Conservation (phyloP, 495 filamentous ascomycete genomes). For the Letharia columbiana region DNA sequence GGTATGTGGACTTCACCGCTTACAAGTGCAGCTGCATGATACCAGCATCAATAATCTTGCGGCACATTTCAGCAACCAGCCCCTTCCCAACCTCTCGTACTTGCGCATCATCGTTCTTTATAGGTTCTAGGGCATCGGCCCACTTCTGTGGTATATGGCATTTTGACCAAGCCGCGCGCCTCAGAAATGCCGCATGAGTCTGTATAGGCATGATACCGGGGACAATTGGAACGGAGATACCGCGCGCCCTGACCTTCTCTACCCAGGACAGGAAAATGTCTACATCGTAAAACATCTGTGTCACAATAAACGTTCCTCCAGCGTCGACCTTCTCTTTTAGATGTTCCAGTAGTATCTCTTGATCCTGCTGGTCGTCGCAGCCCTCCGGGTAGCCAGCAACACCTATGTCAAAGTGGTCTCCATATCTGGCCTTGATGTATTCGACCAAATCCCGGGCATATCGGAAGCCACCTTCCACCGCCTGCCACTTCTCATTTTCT, state of each 20-base stretch:
- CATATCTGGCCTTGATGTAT: constrained; percentile 83
- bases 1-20: constrained; percentile 22
- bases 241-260: constrained; percentile 67
- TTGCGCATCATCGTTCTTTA: constrained; percentile 93
- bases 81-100: constrained; percentile 85
- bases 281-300: constrained; percentile 99
- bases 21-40: constrained; percentile 88
- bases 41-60: constrained; percentile 67
- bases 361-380: constrained; percentile 82
- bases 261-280: constrained; percentile 94
- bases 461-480: constrained; percentile 71
- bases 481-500: constrained; percentile 90
- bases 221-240: constrained; percentile 84
- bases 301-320: constrained; percentile 86
- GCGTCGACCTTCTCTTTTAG: constrained; percentile 97
- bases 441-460: constrained; percentile 92
- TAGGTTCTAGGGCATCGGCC: constrained; percentile 73
- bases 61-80: constrained; percentile 87
- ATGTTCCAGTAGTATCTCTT: constrained; percentile 78
- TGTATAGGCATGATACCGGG: constrained; percentile 99
- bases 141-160: constrained; percentile 72
- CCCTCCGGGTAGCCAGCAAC: constrained; percentile 98
- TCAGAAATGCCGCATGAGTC: constrained; percentile 84
- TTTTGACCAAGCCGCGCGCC: constrained; percentile 82
- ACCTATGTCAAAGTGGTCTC: constrained; percentile 94